Percentiles rank a stretch among this genome's conserved stretches.
Evolutionary conservation across 345 rosid genomes (phyloP).

Genomic region (Corchorus olitorius): DNA sequence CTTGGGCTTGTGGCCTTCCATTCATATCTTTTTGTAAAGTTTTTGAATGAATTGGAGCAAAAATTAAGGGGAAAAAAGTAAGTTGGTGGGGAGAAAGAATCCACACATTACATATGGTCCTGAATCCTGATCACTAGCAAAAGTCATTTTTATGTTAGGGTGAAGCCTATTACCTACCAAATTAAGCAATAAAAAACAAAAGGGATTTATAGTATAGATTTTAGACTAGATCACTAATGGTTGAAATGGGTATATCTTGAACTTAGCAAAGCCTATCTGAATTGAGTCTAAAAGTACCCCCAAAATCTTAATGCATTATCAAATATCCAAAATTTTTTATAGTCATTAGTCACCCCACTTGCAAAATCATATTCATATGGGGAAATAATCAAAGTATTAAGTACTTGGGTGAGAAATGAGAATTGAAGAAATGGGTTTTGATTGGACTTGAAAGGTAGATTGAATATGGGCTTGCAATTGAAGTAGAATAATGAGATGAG

Average conservation of each 20-base stretch:
- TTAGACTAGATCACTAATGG: not conserved
- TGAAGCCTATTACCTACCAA: conserved; percentile 24
- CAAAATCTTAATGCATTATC: too few relatives aligned
- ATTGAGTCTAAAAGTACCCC: too few relatives aligned
- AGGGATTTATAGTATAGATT: not conserved
- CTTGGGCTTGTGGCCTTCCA: conserved; percentile 7
- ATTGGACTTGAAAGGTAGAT: not conserved
- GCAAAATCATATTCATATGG: too few relatives aligned
- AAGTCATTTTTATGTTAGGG: not conserved
- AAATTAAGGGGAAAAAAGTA: not conserved
- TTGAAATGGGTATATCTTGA: not conserved
- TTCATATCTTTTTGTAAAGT: conserved; percentile 10
- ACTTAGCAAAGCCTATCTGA: too few relatives aligned
- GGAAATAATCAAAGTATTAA: not conserved
- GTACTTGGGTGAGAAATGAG: not conserved
- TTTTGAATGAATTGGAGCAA: not conserved
- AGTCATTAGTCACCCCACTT: too few relatives aligned
- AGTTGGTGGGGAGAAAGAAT: not conserved
- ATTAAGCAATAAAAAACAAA: not conserved
- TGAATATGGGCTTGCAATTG: not conserved
- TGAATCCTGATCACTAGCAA: conserved; percentile 18
- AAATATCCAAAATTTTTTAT: too few relatives aligned
- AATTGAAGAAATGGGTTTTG: not conserved
- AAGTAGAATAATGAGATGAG: not conserved
- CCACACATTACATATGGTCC: not conserved